Evolutionary conservation across 2,329 filamentous ascomycete species (phyloP).

Genomic region (Myriosclerotinia duriaeana): DNA sequence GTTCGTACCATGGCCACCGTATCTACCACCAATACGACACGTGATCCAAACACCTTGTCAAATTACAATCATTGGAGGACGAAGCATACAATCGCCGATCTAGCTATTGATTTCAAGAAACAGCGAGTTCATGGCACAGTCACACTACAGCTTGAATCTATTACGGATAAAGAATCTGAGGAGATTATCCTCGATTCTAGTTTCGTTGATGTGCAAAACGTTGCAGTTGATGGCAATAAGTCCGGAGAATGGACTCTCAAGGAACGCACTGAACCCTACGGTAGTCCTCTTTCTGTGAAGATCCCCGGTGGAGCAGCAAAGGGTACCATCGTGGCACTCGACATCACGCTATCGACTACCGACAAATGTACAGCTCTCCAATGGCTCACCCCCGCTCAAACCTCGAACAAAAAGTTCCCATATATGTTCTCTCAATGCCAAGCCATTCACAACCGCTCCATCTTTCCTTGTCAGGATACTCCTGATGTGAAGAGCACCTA

Average conservation of each 20-base stretch:
- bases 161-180: slow-evolving; percentile 68
- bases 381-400: slow-evolving; percentile 92
- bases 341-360: slow-evolving; percentile 77
- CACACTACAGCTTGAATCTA: slow-evolving; percentile 70
- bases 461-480: slow-evolving; percentile 97
- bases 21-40: slow-evolving; percentile 39
- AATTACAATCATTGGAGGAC: slow-evolving; percentile 91
- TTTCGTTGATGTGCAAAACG: slow-evolving; percentile 69
- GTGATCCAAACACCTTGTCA: slow-evolving; percentile 86
- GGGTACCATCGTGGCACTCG: slow-evolving; percentile 53
- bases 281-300: slow-evolving; percentile 66
- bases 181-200: slow-evolving; percentile 90
- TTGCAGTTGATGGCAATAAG: slow-evolving; percentile 66
- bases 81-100: slow-evolving; percentile 76
- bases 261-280: slow-evolving; percentile 70
- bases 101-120: slow-evolving; percentile 80
- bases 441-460: slow-evolving; percentile 88
- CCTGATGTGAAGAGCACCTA: slow-evolving; percentile 97
- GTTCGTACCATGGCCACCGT: slow-evolving; percentile 31
- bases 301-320: slow-evolving; percentile 55
- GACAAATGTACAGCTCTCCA: slow-evolving; percentile 87
- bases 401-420: slow-evolving; percentile 90
- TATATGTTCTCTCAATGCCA: slow-evolving; percentile 99
- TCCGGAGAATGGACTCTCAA: slow-evolving; percentile 64
- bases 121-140: slow-evolving; percentile 77